Conservation (phyloP, 148 eudicot species). For the Nepenthes gracilis region DNA sequence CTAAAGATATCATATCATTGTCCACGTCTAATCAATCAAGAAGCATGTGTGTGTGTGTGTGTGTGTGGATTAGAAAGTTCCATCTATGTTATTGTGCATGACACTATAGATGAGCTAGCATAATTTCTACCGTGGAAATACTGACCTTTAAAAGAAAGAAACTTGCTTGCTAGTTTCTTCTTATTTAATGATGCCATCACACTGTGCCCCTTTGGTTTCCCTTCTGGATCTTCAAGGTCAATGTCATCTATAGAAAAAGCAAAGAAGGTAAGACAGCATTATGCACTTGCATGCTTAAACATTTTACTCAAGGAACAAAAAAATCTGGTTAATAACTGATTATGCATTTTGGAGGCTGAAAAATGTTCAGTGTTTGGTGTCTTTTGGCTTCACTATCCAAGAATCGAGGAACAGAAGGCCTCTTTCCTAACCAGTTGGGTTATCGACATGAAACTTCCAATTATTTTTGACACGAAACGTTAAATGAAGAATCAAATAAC, state of each 20-base stretch:
- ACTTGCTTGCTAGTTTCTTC: slow-evolving; percentile 71
- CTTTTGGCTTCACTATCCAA: no score
- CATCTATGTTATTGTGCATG: not conserved
- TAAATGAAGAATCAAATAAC: no score
- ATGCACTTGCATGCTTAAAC: not conserved
- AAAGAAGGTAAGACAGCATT: slow-evolving; percentile 6
- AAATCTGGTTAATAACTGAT: not conserved
- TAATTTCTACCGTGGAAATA: not conserved
- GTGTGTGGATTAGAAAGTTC: not conserved
- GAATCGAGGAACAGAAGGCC: no score
- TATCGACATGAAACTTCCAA: no score
- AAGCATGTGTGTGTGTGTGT: no score
- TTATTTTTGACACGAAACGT: no score
- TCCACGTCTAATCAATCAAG: no score
- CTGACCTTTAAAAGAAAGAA: slow-evolving; percentile 76
- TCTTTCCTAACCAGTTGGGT: no score
- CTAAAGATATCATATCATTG: no score
- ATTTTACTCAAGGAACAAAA: not conserved
- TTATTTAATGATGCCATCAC: slow-evolving; percentile 61
- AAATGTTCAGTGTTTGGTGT: not conserved
- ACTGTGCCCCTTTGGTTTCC: slow-evolving; percentile 58
- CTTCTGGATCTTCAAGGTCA: slow-evolving; percentile 64
- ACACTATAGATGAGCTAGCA: not conserved
- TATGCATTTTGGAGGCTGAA: not conserved
- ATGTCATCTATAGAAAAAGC: slow-evolving; percentile 57